phyloP scores from a whole-genome alignment of 371 early-diverging fungal genomes.

The Circinella minor region DNA sequence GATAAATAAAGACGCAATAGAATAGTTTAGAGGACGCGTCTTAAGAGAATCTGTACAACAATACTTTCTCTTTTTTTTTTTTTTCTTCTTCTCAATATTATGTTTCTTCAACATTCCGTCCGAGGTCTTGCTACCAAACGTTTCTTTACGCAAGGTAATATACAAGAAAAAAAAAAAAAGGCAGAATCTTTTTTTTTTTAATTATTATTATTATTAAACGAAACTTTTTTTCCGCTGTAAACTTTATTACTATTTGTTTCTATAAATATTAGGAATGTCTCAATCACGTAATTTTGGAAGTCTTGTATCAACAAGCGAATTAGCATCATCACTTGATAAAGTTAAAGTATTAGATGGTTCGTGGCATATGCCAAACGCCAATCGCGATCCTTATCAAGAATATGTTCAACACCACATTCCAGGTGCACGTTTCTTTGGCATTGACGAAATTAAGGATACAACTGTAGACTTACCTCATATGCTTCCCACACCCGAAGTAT shows the following conservation, averaged over 20 bases:
- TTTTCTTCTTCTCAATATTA: background rate
- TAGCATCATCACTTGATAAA: slow-evolving; percentile 31
- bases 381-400: slow-evolving; percentile 72
- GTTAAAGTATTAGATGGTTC: slow-evolving; percentile 87
- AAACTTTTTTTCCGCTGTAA: background rate
- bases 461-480: slow-evolving; percentile 76
- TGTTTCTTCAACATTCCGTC: slow-evolving; percentile 18
- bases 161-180: background rate
- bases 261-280: background rate
- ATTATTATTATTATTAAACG: background rate
- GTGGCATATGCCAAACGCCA: slow-evolving; percentile 85
- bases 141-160: slow-evolving; percentile 2
- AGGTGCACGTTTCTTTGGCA: slow-evolving; percentile 75
- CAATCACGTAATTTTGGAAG: slow-evolving; percentile 25
- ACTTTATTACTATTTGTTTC: background rate
- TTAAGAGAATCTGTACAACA: background rate
- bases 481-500: slow-evolving; percentile 70
- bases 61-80: no score
- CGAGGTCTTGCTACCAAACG: background rate
- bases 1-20: no score
- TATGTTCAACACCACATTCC: slow-evolving; percentile 61
- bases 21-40: no score
- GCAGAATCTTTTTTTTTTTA: no score
- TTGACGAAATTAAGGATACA: slow-evolving; percentile 75
- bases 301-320: slow-evolving; percentile 32